Base-by-base conservation (phyloP, 202 grass and related monocot species). In the Cymbopogon flexuosus region DNA sequence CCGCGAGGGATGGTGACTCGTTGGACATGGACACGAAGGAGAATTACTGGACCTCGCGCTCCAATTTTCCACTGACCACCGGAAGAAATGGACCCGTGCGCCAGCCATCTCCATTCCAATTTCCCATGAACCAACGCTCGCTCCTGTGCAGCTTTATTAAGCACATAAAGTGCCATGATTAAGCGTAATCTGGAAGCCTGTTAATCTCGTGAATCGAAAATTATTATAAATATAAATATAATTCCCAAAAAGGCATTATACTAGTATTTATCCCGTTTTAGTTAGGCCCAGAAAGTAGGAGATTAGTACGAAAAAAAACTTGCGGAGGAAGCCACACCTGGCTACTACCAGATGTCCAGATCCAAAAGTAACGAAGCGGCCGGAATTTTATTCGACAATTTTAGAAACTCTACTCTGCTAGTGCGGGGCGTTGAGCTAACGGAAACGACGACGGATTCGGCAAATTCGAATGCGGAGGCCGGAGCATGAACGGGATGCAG, bases 321-420 rank as follows among this genome's bases (percentile, higher is more conserved):
- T 89, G 82, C 36, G 18, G 47, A 85, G 14, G 41, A 85, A 81
- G 34, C 37, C 82, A 88, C 56, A 39, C n/a, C 11, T 11, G 37
- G 68, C 68, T 82, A 73, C 75, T n/a, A n/a, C n/a, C n/a, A n/a
- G n/a, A n/a, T n/a, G n/a, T n/a, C 85, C 85, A 86, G 91, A 88
- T 91, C 91, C 88, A 90, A 84, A 51, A 45, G 36, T 22, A 21
- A 8, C 41, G 57, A 83, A 27, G 22, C 29, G 24, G n/a, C 76
- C 63, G 2, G 59, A 80, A 88, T 42, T 1, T 41, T 5, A 13
- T 56, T 36, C 1, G 30, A 68, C 0, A 79, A 69, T 7, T 68
- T 70, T 10, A 30, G 33, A 39, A 27, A 13, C 13, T 12, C 6
- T 46, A 1, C 10, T 52, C 39, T 23, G 5, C 11, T 15, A 15